Evolutionary conservation across 2,329 filamentous ascomycete genomes (phyloP).

Genomic region (Myriangium duriaei): DNA sequence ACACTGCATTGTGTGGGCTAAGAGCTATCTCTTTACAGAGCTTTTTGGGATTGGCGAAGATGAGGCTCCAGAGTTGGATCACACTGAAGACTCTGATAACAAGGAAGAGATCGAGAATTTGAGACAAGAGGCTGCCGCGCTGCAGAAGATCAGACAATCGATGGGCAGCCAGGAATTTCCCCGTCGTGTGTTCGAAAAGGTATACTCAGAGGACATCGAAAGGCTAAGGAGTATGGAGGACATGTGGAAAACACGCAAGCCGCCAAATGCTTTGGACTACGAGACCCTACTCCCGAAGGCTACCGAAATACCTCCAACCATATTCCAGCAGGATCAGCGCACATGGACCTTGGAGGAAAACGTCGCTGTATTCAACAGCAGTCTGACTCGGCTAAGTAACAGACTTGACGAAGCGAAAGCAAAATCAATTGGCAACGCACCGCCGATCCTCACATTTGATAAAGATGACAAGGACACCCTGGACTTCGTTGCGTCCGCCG

Average conservation of each 20-base stretch:
- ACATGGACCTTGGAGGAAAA: constrained; percentile 78
- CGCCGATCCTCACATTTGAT: constrained; percentile 70
- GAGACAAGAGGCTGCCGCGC: constrained; percentile 66
- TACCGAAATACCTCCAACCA: constrained; percentile 17
- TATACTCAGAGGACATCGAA: constrained; percentile 75
- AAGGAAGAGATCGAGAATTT: constrained; percentile 79
- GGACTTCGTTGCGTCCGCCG: constrained; percentile 83
- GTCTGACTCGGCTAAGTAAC: constrained; percentile 62
- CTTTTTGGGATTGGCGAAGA: constrained; percentile 89
- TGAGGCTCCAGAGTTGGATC: constrained; percentile 64
- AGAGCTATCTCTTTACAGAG: constrained; percentile 90
- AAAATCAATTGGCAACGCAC: constrained; percentile 32
- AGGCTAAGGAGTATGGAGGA: constrained; percentile 78
- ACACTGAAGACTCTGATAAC: constrained; percentile 70
- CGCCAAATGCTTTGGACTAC: constrained; percentile 63
- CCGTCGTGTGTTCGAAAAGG: constrained; percentile 78
- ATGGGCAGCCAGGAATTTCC: constrained; percentile 70
- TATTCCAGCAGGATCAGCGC: constrained; percentile 50
- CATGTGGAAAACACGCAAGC: constrained; percentile 81
- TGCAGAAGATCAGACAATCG: constrained; percentile 70
- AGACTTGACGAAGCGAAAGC: constrained; percentile 55
- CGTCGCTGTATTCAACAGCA: constrained; percentile 74
- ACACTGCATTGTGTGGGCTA: constrained; percentile 97
- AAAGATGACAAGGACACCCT: constrained; percentile 94
- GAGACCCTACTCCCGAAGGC: constrained; percentile 40